phyloP scores from a whole-genome alignment of 108 stramenopile species.

The Bacterosira constricta region DNA sequence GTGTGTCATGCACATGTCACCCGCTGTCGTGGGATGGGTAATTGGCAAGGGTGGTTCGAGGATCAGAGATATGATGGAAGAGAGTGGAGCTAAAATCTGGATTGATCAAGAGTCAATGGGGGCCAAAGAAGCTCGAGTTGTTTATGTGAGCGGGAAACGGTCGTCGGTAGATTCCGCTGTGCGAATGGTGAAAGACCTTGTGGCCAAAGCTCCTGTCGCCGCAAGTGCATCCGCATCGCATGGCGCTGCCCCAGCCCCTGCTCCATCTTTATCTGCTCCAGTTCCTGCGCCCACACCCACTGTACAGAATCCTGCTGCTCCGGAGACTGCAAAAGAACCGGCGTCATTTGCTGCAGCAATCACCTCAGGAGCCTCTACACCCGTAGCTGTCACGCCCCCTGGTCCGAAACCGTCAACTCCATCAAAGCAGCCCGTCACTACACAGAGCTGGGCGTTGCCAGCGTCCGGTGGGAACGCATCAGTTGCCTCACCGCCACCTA shows the following conservation, averaged over 20 bases:
- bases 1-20: constrained; percentile 72
- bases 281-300: neutral
- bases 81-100: constrained; percentile 89
- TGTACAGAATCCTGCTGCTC: neutral
- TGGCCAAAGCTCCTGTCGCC: constrained; percentile 73
- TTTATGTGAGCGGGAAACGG: constrained; percentile 85
- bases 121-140: constrained; percentile 71
- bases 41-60: constrained; percentile 89
- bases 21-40: constrained; percentile 86
- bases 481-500: neutral
- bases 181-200: constrained; percentile 74
- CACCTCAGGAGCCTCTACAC: constrained; percentile 13
- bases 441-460: constrained; percentile 24
- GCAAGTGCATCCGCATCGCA: constrained; percentile 37
- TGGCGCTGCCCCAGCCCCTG: constrained; percentile 10
- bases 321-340: constrained; percentile 7
- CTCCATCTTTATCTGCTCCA: neutral
- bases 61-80: constrained; percentile 91
- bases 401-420: constrained; percentile 9
- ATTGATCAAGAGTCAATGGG: constrained; percentile 90
- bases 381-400: constrained; percentile 7
- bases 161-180: constrained; percentile 77
- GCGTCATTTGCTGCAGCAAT: constrained; percentile 47
- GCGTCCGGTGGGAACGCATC: neutral
- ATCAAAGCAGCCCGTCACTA: constrained; percentile 13